Conservation (phyloP, 2,329 filamentous ascomycete genomes). For the Polychaeton citri region DNA sequence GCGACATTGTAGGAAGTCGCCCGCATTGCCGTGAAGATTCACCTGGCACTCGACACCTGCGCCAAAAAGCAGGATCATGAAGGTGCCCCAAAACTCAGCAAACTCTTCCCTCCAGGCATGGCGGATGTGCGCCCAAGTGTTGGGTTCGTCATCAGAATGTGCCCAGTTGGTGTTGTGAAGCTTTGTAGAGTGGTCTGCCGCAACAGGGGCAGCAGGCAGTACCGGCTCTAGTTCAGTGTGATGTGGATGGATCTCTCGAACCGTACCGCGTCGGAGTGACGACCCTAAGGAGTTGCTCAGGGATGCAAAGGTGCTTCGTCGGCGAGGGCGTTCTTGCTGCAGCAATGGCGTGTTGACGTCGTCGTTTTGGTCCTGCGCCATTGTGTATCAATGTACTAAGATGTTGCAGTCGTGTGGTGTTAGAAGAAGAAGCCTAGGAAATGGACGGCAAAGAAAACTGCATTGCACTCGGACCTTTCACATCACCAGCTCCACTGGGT, state of each 20-base stretch:
- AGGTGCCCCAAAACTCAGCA: conserved; percentile 55
- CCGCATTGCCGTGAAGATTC: conserved; percentile 40
- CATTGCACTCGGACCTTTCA: too few species aligned
- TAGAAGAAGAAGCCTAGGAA: too few species aligned
- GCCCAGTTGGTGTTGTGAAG: not conserved
- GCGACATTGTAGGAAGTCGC: conserved; percentile 38
- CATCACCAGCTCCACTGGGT: not conserved
- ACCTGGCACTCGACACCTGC: conserved; percentile 54
- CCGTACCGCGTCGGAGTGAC: not conserved
- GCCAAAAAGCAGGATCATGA: conserved; percentile 56
- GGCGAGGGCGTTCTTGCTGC: not conserved
- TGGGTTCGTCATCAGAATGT: not conserved
- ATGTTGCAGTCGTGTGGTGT: too few species aligned
- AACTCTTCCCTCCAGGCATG: conserved; percentile 43
- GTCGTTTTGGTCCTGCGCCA: not conserved
- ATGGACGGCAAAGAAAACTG: too few species aligned
- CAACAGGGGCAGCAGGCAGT: not conserved
- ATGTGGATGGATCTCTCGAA: not conserved
- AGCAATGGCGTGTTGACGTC: not conserved
- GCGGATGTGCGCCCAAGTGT: conserved; percentile 41
- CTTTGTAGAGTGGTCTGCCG: not conserved
- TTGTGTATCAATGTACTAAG: too few species aligned
- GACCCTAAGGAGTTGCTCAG: not conserved
- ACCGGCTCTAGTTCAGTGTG: not conserved
- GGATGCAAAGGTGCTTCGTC: not conserved